These are phyloP conservation scores for Petunia axillaris DNA, from an alignment of 257 asterid genomes.

Conservation along the genomic window DNA sequence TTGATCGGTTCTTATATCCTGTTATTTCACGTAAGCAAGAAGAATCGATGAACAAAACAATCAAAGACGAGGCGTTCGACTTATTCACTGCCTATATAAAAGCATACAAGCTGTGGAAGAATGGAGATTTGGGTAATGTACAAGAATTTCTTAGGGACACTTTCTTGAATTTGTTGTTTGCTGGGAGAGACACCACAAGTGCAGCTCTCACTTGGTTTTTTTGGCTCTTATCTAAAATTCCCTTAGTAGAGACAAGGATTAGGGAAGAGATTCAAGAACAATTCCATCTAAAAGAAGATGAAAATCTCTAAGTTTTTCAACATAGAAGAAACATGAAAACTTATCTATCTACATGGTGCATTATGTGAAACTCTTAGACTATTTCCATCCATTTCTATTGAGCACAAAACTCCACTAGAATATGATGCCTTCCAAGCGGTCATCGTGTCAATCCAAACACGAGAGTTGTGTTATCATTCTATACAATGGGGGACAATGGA, in stretches of 20 bases:
- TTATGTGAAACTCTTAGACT: constrained; percentile 22
- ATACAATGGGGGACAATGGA: constrained; percentile 28
- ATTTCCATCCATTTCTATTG: constrained; percentile 19
- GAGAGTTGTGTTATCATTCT: background rate
- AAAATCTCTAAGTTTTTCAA: background rate
- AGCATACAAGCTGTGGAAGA: background rate
- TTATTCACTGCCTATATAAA: background rate
- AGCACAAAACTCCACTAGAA: constrained; percentile 20
- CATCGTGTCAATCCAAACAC: constrained; percentile 2
- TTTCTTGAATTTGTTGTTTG: background rate
- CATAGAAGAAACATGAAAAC: background rate
- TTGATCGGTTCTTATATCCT: constrained; percentile 24
- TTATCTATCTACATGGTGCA: constrained; percentile 17
- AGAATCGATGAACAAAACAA: background rate
- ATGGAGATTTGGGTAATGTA: background rate
- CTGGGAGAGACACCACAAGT: constrained; percentile 27
- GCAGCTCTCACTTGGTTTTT: constrained; percentile 24
- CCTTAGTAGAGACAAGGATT: background rate
- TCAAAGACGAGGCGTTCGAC: background rate
- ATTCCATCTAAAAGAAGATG: background rate
- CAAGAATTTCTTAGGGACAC: background rate
- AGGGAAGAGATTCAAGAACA: constrained; percentile 18
- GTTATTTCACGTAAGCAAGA: background rate
- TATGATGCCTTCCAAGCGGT: constrained; percentile 23
- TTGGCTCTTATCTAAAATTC: background rate